These are phyloP conservation scores for Abrus pulchellus DNA, from an alignment of 306 rosid species.

Conservation along the genomic window DNA sequence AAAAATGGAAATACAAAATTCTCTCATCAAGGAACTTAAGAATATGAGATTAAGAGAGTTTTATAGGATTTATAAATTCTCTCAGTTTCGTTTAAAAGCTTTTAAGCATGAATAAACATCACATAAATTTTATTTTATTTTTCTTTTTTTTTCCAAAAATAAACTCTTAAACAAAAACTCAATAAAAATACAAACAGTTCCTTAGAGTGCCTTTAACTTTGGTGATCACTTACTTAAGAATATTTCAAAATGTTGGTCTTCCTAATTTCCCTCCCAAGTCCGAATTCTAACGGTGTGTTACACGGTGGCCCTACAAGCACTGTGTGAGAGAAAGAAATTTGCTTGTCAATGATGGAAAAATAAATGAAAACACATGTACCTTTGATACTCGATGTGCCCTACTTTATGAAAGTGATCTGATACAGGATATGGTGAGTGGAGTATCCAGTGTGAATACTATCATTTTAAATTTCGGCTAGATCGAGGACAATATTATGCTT, in stretches of 20 bases:
- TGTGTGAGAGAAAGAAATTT: constrained; percentile 45
- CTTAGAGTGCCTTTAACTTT: neutral
- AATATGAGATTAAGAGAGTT: too few species aligned
- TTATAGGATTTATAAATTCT: too few species aligned
- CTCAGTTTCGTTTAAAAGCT: too few species aligned
- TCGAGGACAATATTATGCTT: constrained; percentile 24
- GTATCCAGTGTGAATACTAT: constrained; percentile 42
- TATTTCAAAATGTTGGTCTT: constrained; percentile 53
- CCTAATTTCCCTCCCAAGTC: constrained; percentile 46
- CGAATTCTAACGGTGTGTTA: constrained; percentile 36
- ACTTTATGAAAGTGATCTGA: constrained; percentile 51
- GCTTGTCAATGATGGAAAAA: constrained; percentile 61
- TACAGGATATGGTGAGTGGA: constrained; percentile 39
- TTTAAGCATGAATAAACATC: too few species aligned
- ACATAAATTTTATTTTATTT: too few species aligned
- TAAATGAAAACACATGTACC: constrained; percentile 58
- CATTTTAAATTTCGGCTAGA: constrained; percentile 37
- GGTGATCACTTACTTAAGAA: constrained; percentile 24
- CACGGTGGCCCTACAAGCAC: constrained; percentile 55
- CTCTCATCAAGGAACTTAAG: too few species aligned
- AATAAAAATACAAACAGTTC: too few species aligned
- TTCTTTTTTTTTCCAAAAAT: too few species aligned
- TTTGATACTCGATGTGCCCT: constrained; percentile 37
- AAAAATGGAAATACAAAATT: too few species aligned
- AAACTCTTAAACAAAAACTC: too few species aligned